Evolutionary conservation across 192 early-diverging fungal species (phyloP), one percentile per base, ranked within the genome.

Genomic region (Funneliformis geosporum): DNA sequence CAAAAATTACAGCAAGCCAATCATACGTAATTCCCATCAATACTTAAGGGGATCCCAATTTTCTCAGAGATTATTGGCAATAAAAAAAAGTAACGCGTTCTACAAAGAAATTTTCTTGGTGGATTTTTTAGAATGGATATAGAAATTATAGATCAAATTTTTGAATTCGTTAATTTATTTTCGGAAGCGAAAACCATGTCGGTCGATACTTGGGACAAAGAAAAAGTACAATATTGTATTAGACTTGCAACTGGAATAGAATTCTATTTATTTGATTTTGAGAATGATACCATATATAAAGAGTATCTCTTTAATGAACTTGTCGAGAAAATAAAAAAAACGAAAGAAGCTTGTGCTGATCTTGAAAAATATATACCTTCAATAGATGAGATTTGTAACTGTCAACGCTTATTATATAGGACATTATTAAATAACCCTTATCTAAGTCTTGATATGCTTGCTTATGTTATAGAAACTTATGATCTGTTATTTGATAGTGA

Each of bases 381-480:
- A 10, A 27, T 64, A 64, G 62, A 64, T 27, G 62, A 64, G 0
- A 27, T 64, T 27, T 27, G 25, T 27, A 64, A 64, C 12, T 14
- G 23, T 64, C 62, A 28, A 27, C 27, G 62, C 27, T 64, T 64
- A 64, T 64, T 64, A 14, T 64, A 64, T 8, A 64, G 27, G 27
- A 28, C 62, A 21, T 64, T 64, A 14, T 2, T 64, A 64, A 64
- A 10, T 3, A 64, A 64, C 27, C 62, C 62, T 21, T 27, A 64
- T 27, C 27, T 64, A 64, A 27, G 23, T 27, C 8, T 12, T 64
- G 27, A 64, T 64, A 11, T 64, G 14, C 12, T 27, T 64, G n/a
- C 62, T 64, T 64, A 64, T 14, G n/a, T 64, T 10, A 27, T 64
- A 64, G 12, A 64, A 64, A 64, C 62, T 27, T 64, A 64, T 28